Evolutionary conservation across 2,329 filamentous ascomycete genomes (phyloP).

Genomic region (Metarhizium sp.): DNA sequence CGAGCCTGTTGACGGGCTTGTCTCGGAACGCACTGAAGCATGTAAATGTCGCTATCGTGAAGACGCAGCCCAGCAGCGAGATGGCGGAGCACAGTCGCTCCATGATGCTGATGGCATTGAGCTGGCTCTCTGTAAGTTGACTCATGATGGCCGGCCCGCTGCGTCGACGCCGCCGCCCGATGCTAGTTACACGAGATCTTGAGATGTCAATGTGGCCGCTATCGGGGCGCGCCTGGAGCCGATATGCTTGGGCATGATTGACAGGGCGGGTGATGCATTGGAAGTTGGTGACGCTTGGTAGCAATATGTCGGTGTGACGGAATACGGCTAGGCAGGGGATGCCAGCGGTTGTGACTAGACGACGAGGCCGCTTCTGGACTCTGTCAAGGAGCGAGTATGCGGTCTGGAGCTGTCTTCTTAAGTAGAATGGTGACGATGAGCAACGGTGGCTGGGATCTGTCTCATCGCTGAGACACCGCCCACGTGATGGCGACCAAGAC

Average conservation of each 20-base stretch:
- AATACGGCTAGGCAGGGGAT: no score
- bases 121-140: conserved; percentile 24
- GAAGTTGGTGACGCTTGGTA: no score
- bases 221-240: background rate
- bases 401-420: background rate
- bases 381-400: background rate
- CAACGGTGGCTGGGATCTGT: background rate
- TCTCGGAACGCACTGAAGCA: background rate
- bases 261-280: background rate
- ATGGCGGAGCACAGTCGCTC: conserved; percentile 63
- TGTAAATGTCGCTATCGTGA: conserved; percentile 62
- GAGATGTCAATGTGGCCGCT: background rate
- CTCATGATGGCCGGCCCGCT: background rate
- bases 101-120: conserved; percentile 47
- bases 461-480: background rate
- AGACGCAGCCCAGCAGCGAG: conserved; percentile 59
- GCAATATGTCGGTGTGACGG: background rate
- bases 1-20: background rate
- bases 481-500: background rate
- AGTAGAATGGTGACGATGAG: background rate
- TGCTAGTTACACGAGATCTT: background rate
- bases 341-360: background rate
- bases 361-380: background rate
- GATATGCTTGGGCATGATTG: background rate
- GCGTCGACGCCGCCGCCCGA: background rate